Percentiles rank a stretch among this genome's conserved stretches.
Evolutionary conservation across 805 yeast species (phyloP).

Genomic region (Kockiozyma suomiensis): DNA sequence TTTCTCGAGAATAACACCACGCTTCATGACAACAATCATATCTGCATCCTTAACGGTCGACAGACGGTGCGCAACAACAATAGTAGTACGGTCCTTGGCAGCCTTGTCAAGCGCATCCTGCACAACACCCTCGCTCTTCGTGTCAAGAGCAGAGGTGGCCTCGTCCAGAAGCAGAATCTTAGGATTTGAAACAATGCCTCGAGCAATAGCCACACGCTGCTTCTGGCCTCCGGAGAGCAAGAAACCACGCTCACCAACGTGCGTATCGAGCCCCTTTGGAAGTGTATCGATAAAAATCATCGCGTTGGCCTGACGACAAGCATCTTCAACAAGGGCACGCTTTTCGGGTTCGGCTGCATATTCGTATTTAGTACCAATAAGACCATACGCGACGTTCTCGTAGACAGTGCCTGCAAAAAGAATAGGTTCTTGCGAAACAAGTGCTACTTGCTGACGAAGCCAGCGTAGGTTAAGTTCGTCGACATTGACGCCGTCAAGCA

Average conservation of each 20-base stretch:
- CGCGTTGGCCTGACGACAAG: slow-evolving; percentile 57
- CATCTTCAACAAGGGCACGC: slow-evolving; percentile 46
- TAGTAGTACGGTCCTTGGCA: slow-evolving; percentile 47
- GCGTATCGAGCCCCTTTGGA: slow-evolving; percentile 54
- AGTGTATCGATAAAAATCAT: slow-evolving; percentile 52
- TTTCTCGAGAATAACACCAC: slow-evolving; percentile 50
- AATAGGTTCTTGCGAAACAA: slow-evolving; percentile 60
- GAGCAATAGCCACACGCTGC: slow-evolving; percentile 64
- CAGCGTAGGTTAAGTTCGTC: slow-evolving; percentile 54
- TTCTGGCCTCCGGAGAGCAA: slow-evolving; percentile 70
- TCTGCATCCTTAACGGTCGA: slow-evolving; percentile 55
- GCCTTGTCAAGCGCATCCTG: slow-evolving; percentile 51
- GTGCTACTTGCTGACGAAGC: slow-evolving; percentile 56
- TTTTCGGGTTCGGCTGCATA: slow-evolving; percentile 45
- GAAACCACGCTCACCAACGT: slow-evolving; percentile 58
- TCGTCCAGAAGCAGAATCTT: slow-evolving; percentile 61
- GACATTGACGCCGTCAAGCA: slow-evolving; percentile 53
- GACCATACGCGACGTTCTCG: slow-evolving; percentile 80
- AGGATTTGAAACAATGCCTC: slow-evolving; percentile 62
- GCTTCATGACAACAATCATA: slow-evolving; percentile 49
- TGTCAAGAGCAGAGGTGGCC: slow-evolving; percentile 68
- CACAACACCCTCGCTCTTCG: slow-evolving; percentile 62
- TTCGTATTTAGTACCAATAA: slow-evolving; percentile 43
- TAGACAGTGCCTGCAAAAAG: slow-evolving; percentile 78
- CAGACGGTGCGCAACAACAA: slow-evolving; percentile 55